A percentile compares a stretch with the other conserved stretches of the same genome.
These are phyloP conservation scores for Themeda triandra DNA, from an alignment of 176 grass and related monocot species.

Conservation along the genomic window DNA sequence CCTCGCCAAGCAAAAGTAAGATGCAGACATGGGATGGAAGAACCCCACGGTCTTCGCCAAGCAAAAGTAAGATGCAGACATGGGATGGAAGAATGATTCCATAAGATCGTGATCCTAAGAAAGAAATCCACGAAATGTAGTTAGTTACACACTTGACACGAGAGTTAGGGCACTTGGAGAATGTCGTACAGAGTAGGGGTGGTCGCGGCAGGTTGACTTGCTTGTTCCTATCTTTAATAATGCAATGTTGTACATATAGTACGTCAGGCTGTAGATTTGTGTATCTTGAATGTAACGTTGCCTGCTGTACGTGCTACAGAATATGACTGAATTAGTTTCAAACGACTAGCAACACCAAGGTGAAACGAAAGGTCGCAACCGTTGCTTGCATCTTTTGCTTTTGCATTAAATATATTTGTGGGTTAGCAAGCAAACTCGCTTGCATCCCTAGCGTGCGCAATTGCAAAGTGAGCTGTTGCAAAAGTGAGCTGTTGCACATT, in stretches of 20 bases:
- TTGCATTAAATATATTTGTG: too few relatives aligned
- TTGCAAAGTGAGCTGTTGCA: too few relatives aligned
- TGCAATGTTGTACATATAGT: neutral
- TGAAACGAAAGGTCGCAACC: too few relatives aligned
- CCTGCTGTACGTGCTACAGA: neutral
- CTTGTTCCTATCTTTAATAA: neutral
- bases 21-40: too few relatives aligned
- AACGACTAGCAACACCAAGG: too few relatives aligned
- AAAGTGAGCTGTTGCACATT: too few relatives aligned
- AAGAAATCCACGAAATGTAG: neutral
- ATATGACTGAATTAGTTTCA: too few relatives aligned
- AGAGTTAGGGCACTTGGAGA: neutral
- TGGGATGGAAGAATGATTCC: neutral
- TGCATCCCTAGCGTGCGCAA: too few relatives aligned
- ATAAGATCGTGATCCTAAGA: neutral
- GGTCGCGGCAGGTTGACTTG: neutral
- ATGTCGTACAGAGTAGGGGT: neutral
- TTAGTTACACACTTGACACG: neutral
- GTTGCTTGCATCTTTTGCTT: too few relatives aligned
- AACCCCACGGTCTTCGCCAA: neutral
- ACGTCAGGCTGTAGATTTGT: neutral
- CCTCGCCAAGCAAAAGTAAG: neutral
- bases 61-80: neutral
- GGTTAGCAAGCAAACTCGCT: neutral
- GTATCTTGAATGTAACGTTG: neutral